These are phyloP conservation scores for Coprinellus aureogranulatus DNA, from an alignment of 768 basidiomycete species.

Conservation along the genomic window DNA sequence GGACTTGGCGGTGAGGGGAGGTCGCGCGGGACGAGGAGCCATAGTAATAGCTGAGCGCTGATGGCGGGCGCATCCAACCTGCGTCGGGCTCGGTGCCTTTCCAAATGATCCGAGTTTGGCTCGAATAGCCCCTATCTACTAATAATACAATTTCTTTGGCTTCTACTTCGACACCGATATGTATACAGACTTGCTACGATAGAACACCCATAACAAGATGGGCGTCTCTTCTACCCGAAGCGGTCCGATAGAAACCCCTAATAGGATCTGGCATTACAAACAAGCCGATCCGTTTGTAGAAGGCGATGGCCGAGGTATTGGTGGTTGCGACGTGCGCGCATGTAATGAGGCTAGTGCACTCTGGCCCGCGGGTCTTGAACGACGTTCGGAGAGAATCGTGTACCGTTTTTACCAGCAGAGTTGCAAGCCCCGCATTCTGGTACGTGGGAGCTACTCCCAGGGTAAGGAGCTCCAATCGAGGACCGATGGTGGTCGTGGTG, in stretches of 20 bases:
- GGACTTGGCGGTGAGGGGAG: not conserved
- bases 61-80: not conserved
- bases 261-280: conserved; percentile 30
- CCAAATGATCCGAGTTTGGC: not conserved
- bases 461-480: conserved; percentile 49
- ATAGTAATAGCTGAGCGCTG: too few relatives aligned
- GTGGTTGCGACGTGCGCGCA: conserved; percentile 47
- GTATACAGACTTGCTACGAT: conserved; percentile 1
- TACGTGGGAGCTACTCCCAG: conserved; percentile 48
- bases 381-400: not conserved
- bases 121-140: not conserved
- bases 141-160: not conserved
- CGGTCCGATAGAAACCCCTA: conserved; percentile 37
- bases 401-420: conserved; percentile 31
- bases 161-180: not conserved
- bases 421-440: conserved; percentile 43
- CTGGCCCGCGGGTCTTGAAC: conserved; percentile 10
- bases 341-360: conserved; percentile 26
- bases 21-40: not conserved
- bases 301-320: conserved; percentile 38
- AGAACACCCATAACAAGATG: conserved; percentile 31
- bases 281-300: conserved; percentile 46
- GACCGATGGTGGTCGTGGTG: conserved; percentile 4
- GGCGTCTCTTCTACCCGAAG: conserved; percentile 39
- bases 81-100: not conserved